Conservation (phyloP, 2,329 filamentous ascomycete species). For the Neonectria neomacrospora region DNA sequence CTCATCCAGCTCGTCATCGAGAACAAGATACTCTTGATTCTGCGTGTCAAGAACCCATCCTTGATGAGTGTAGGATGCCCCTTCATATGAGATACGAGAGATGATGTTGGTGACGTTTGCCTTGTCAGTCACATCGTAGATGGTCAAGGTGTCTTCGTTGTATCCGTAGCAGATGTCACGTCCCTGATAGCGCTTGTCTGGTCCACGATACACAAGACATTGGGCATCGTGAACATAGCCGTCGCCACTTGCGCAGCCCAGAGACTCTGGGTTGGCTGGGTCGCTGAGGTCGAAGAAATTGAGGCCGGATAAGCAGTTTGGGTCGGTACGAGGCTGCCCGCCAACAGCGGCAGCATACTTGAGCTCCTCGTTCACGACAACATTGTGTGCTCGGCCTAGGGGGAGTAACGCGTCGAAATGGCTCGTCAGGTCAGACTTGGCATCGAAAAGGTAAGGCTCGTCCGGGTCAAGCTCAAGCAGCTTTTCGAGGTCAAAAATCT, state of each 20-base stretch:
- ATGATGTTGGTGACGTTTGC: conserved; percentile 55
- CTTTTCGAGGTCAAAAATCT: conserved; percentile 71
- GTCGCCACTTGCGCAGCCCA: conserved; percentile 64
- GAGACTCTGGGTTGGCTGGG: conserved; percentile 61
- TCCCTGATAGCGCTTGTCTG: conserved; percentile 58
- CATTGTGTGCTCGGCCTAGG: conserved; percentile 61
- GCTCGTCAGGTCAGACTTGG: conserved; percentile 49
- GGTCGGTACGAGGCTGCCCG: conserved; percentile 51
- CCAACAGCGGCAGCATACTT: conserved; percentile 60
- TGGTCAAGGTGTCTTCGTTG: conserved; percentile 64
- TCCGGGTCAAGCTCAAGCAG: conserved; percentile 58
- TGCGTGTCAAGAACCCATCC: conserved; percentile 62
- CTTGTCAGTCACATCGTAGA: conserved; percentile 65
- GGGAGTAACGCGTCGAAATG: conserved; percentile 48
- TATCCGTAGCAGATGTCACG: conserved; percentile 67
- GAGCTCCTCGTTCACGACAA: conserved; percentile 61
- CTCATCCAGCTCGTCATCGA: conserved; percentile 67
- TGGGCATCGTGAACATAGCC: conserved; percentile 72
- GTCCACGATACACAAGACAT: conserved; percentile 65
- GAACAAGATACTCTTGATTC: conserved; percentile 58
- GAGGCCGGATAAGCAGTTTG: conserved; percentile 60
- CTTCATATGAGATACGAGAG: conserved; percentile 65
- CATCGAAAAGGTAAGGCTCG: conserved; percentile 49
- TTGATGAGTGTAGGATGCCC: conserved; percentile 68
- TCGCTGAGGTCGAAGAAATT: conserved; percentile 69